Evolutionary conservation across 306 rosid genomes (phyloP).

Genomic region (Carpinus fangiana): DNA sequence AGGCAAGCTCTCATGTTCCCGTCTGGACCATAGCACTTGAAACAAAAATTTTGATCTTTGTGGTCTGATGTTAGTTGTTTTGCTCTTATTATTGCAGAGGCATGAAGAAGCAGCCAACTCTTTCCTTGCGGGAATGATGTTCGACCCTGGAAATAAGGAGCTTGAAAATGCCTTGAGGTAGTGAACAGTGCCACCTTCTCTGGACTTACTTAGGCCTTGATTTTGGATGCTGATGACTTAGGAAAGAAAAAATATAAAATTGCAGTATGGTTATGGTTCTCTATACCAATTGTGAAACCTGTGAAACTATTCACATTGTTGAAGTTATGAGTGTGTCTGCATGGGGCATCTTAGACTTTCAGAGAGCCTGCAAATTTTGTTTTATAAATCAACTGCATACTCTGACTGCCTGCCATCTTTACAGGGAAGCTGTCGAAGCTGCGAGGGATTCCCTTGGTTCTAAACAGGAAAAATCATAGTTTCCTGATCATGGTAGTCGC

Average conservation of each 20-base stretch:
- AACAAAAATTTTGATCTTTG: conserved; percentile 8
- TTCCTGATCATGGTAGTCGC: no score
- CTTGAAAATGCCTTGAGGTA: conserved; percentile 90
- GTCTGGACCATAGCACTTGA: conserved; percentile 15
- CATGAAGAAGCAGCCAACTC: conserved; percentile 96
- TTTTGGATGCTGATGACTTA: not conserved
- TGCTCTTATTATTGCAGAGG: conserved; percentile 52
- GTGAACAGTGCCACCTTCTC: conserved; percentile 1
- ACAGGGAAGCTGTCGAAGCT: conserved; percentile 94
- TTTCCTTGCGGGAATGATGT: conserved; percentile 80
- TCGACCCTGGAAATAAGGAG: conserved; percentile 81
- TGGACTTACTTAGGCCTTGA: not conserved
- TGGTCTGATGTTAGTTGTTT: conserved; percentile 20
- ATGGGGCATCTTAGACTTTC: not conserved
- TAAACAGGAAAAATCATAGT: conserved; percentile 43
- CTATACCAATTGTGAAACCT: not conserved
- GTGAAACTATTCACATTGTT: not conserved
- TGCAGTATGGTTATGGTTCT: not conserved
- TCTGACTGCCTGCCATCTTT: conserved; percentile 24
- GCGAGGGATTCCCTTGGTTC: conserved; percentile 79
- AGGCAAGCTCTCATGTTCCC: conserved; percentile 51
- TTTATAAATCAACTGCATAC: not conserved
- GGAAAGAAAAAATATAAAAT: not conserved
- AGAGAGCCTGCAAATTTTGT: not conserved
- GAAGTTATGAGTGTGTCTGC: not conserved